Percentiles rank a stretch among this genome's conserved stretches.
Evolutionary conservation across 257 asterid species (phyloP).

Genomic region (Solanum phureja): DNA sequence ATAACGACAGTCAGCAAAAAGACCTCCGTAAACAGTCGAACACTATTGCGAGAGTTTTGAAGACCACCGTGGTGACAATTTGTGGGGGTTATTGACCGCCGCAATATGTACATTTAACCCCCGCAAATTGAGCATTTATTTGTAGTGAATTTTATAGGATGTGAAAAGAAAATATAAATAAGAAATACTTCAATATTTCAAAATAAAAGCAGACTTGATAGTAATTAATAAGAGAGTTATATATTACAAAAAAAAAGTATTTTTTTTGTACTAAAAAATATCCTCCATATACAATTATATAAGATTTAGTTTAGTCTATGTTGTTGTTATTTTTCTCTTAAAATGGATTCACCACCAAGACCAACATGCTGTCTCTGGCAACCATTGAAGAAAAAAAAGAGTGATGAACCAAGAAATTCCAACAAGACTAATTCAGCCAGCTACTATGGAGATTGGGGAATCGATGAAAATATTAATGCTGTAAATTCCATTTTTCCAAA

Average conservation of each 20-base stretch:
- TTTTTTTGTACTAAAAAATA: too few relatives aligned
- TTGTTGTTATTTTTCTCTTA: not conserved
- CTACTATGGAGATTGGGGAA: conserved; percentile 10
- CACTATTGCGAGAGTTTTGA: too few relatives aligned
- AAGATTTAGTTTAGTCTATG: not conserved
- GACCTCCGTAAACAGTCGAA: too few relatives aligned
- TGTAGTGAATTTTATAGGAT: not conserved
- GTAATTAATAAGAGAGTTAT: not conserved
- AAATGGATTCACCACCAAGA: not conserved
- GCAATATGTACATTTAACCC: too few relatives aligned
- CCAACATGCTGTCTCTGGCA: not conserved
- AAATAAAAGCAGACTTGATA: not conserved
- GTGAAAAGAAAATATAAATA: not conserved
- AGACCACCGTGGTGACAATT: too few relatives aligned
- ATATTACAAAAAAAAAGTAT: too few relatives aligned
- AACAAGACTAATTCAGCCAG: not conserved
- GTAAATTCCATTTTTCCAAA: not conserved
- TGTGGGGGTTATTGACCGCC: too few relatives aligned
- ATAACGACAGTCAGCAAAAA: too few relatives aligned
- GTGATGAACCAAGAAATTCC: not conserved
- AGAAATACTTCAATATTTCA: not conserved
- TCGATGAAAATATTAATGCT: not conserved
- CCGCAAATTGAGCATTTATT: too few relatives aligned
- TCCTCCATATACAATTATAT: not conserved
- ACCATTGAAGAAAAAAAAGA: not conserved